Evolutionary conservation across 108 stramenopile species (phyloP).

Genomic region (Craspedostauros australis): DNA sequence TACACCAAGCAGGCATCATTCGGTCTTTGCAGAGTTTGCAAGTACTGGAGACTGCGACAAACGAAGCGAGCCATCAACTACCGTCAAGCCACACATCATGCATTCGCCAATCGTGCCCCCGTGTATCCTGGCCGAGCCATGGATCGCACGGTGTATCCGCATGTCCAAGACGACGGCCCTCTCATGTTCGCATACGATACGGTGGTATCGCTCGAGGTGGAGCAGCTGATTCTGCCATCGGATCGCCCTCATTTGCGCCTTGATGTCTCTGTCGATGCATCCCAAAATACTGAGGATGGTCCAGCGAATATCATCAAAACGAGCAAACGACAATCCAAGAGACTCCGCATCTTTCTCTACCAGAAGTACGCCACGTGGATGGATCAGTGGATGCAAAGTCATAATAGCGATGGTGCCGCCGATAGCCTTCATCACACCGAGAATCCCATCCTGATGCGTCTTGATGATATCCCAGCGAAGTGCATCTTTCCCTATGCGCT

Average conservation of each 20-base stretch:
- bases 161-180: constrained; percentile 56
- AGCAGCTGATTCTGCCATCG: constrained; percentile 10
- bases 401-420: neutral
- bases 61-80: constrained; percentile 23
- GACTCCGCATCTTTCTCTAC: constrained; percentile 60
- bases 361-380: constrained; percentile 45
- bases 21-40: constrained; percentile 28
- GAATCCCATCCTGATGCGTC: constrained; percentile 2
- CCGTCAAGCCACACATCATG: neutral
- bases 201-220: constrained; percentile 52
- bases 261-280: no score
- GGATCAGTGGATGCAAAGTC: constrained; percentile 16
- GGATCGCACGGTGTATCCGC: constrained; percentile 12
- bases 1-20: constrained; percentile 22
- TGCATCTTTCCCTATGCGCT: constrained; percentile 46
- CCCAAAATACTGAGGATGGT: neutral
- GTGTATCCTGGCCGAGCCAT: constrained; percentile 2
- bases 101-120: neutral
- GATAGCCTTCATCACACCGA: neutral
- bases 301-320: neutral
- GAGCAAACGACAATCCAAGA: constrained; percentile 4
- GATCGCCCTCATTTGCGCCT: constrained; percentile 7
- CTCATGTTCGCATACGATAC: constrained; percentile 32
- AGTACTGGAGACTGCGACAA: constrained; percentile 39
- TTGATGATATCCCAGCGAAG: constrained; percentile 43